phyloP scores from a whole-genome alignment of 768 basidiomycete species.

The Russula emetica region DNA sequence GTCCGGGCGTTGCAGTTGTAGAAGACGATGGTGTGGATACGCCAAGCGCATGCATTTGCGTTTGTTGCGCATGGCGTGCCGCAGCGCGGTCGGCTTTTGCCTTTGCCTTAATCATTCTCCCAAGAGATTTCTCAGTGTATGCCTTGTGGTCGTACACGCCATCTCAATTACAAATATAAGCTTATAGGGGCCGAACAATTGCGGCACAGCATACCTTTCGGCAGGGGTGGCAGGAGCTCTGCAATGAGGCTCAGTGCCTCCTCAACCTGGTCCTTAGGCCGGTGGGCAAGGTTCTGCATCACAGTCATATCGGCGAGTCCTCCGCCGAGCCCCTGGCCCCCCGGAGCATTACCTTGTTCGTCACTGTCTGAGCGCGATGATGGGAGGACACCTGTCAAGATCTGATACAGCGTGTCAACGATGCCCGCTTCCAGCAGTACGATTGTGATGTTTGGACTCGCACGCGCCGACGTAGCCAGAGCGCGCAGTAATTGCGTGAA shows the following conservation, averaged over 20 bases:
- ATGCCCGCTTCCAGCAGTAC: constrained; percentile 88
- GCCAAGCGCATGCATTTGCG: constrained; percentile 16
- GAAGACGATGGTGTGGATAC: constrained; percentile 21
- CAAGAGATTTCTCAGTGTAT: constrained; percentile 83
- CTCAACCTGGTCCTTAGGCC: constrained; percentile 96
- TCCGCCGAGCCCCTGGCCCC: constrained; percentile 78
- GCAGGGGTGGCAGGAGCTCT: constrained; percentile 89
- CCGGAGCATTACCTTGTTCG: constrained; percentile 56
- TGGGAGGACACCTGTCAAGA: constrained; percentile 90
- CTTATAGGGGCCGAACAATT: background rate
- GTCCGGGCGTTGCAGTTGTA: constrained; percentile 28
- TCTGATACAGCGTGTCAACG: constrained; percentile 89
- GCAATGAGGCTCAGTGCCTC: constrained; percentile 86
- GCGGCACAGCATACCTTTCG: constrained; percentile 61
- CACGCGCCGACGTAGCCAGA: constrained; percentile 80
- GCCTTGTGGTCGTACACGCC: constrained; percentile 92
- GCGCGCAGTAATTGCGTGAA: constrained; percentile 86
- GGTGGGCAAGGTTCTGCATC: constrained; percentile 93
- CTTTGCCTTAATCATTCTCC: constrained; percentile 73
- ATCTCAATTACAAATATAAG: constrained; percentile 44
- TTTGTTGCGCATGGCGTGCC: constrained; percentile 48
- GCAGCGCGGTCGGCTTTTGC: constrained; percentile 77
- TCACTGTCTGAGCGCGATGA: constrained; percentile 50
- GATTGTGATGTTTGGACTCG: constrained; percentile 83
- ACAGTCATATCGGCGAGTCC: constrained; percentile 95